phyloP scores from a whole-genome alignment of 2,329 filamentous ascomycete genomes.

The Alternaria incomplexa region DNA sequence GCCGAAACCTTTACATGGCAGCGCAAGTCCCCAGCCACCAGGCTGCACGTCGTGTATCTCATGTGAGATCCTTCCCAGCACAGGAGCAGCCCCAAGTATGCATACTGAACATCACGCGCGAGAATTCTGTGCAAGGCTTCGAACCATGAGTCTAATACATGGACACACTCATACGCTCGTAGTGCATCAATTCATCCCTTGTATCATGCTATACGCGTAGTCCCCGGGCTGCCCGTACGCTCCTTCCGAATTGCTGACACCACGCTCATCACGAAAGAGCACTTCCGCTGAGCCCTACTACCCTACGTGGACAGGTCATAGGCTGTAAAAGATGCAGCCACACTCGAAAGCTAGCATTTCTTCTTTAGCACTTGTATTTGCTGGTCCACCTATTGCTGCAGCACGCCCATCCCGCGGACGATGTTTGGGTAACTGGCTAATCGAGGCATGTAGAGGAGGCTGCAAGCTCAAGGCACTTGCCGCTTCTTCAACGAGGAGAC shows the following conservation, averaged over 20 bases:
- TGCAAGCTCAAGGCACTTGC: conserved; percentile 64
- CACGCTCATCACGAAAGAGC: conserved; percentile 58
- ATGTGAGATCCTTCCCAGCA: too few species aligned
- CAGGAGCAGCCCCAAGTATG: too few species aligned
- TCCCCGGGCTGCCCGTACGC: conserved; percentile 4
- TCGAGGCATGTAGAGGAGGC: conserved; percentile 50
- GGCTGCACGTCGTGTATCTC: neutral
- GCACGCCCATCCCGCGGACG: conserved; percentile 58
- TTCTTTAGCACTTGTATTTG: conserved; percentile 53
- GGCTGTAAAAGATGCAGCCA: neutral
- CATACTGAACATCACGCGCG: too few species aligned
- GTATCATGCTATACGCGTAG: neutral
- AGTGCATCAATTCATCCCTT: neutral
- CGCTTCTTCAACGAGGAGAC: conserved; percentile 61
- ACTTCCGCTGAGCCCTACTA: conserved; percentile 53
- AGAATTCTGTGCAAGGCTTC: too few species aligned
- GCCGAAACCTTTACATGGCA: neutral
- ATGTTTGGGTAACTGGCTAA: conserved; percentile 60
- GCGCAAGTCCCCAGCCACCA: neutral
- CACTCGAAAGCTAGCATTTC: neutral
- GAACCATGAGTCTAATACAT: neutral
- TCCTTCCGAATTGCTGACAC: conserved; percentile 53
- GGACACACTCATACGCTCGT: neutral
- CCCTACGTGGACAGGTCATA: neutral
- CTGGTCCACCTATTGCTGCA: conserved; percentile 61